Percentiles rank a stretch among this genome's conserved stretches.
Conservation (phyloP, 129 eudicot species). For the Arctium minus region DNA sequence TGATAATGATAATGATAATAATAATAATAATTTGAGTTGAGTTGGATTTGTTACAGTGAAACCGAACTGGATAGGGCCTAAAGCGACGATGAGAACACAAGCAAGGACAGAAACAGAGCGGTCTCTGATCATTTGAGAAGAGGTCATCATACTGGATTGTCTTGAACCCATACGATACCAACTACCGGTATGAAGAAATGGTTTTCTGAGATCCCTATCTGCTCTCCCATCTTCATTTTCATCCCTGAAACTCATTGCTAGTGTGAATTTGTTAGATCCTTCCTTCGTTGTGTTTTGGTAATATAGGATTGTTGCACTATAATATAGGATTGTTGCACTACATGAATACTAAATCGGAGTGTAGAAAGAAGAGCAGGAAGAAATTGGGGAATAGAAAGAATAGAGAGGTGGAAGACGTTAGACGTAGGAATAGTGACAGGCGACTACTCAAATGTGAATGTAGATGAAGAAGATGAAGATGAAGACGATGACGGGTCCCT, state of each 20-base stretch:
- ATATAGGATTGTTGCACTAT: no score
- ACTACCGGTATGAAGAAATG: conserved; percentile 92
- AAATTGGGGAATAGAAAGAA: not conserved
- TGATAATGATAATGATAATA: no score
- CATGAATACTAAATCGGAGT: not conserved
- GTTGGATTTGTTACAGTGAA: conserved; percentile 58
- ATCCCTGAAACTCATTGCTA: conserved; percentile 66
- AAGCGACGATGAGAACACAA: conserved; percentile 86
- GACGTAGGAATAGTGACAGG: not conserved
- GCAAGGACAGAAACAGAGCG: conserved; percentile 92
- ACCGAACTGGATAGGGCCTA: conserved; percentile 97
- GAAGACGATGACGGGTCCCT: not conserved
- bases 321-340: no score
- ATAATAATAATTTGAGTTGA: not conserved
- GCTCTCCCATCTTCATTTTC: conserved; percentile 53
- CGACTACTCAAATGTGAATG: not conserved
- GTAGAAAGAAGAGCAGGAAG: not conserved
- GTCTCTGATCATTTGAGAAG: conserved; percentile 81
- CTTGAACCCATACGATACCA: conserved; percentile 96
- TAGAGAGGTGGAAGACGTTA: not conserved
- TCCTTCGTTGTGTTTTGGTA: not conserved
- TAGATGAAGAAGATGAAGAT: not conserved
- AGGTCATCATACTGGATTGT: conserved; percentile 87
- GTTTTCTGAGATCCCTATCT: conserved; percentile 64
- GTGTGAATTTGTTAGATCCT: not conserved